phyloP scores from a whole-genome alignment of 176 grass and related monocot species.

The Lolium multiflorum region DNA sequence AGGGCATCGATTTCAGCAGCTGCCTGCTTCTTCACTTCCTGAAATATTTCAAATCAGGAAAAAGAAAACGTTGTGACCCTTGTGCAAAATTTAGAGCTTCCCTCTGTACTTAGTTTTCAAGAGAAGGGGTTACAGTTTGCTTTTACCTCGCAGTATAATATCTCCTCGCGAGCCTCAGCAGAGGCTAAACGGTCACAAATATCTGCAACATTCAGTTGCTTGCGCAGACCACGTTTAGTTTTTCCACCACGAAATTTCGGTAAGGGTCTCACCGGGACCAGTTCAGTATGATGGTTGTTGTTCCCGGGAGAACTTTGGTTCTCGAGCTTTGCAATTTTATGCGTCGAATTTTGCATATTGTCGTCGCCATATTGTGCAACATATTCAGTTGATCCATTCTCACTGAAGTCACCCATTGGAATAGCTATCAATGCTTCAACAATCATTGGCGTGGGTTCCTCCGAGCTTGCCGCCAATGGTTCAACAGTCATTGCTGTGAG shows the following conservation, averaged over 20 bases:
- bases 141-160: constrained; percentile 79
- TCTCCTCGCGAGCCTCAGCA: constrained; percentile 73
- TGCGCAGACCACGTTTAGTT: constrained; percentile 61
- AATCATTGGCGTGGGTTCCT: constrained; percentile 52
- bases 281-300: constrained; percentile 40
- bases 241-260: constrained; percentile 65
- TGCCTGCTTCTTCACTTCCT: constrained; percentile 81
- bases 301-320: constrained; percentile 47
- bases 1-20: constrained; percentile 62
- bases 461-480: constrained; percentile 41
- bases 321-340: constrained; percentile 40
- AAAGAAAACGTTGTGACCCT: not conserved
- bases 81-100: constrained; percentile 8
- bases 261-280: constrained; percentile 42
- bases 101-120: not conserved
- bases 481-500: constrained; percentile 44
- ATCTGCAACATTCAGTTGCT: constrained; percentile 60
- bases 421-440: constrained; percentile 75
- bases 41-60: constrained; percentile 22
- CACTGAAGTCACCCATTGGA: constrained; percentile 65
- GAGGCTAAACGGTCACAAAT: constrained; percentile 72
- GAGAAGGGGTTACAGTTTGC: not conserved
- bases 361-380: constrained; percentile 37
- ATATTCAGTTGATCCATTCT: constrained; percentile 56
- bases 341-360: constrained; percentile 44